Base-by-base conservation (phyloP, 225 moss, liverwort and hornwort genomes). In the Bryum argenteum region DNA sequence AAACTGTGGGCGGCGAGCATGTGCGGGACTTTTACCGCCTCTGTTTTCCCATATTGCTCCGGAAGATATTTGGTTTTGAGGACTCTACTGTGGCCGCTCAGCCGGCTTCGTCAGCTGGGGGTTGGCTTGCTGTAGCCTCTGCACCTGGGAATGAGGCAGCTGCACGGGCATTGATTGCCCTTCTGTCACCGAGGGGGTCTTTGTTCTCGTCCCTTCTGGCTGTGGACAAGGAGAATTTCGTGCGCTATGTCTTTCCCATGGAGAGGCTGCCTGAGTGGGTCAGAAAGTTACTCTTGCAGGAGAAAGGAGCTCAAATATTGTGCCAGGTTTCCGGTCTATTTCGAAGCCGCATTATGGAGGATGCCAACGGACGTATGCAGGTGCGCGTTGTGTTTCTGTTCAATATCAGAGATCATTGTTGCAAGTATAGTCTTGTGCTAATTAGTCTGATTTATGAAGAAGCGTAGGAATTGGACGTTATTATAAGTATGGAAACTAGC, bases 181-280 rank as follows among this genome's bases (percentile, higher is more conserved):
- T 89, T 38, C 56, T 89, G 66, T 86, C 89, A 40, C 89, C 89
- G 19, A 83, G 83, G 18, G 89, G 89, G 24, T 68, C 83, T 48
- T 39, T 89, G 62, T 89, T 89, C 74, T 89, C 89, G 26, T 89
- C 89, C 58, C 85, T 89, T 48, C 74, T 89, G 77, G 85, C 85
- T 37, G 89, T 86, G 70, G 89, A 89, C 73, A 89, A 89, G 69
- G 89, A 89, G 65, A 83, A 81, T 77, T 86, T 77, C 60, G 89
- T 89, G 71, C 85, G 89, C 51, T 89, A 89, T 77, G 86, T 89
- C 40, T 89, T 89, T 72, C 89, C 89, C 14, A 77, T 83, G 75
- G 89, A 89, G 79, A 81, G 89, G 44, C 71, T 89, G 65, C 89
- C 89, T 15, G 89, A 86, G 77, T 89, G 86, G 89, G 86, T 89